Evolutionary conservation across 768 basidiomycete species (phyloP).

Genomic region (Hericium erinaceus): DNA sequence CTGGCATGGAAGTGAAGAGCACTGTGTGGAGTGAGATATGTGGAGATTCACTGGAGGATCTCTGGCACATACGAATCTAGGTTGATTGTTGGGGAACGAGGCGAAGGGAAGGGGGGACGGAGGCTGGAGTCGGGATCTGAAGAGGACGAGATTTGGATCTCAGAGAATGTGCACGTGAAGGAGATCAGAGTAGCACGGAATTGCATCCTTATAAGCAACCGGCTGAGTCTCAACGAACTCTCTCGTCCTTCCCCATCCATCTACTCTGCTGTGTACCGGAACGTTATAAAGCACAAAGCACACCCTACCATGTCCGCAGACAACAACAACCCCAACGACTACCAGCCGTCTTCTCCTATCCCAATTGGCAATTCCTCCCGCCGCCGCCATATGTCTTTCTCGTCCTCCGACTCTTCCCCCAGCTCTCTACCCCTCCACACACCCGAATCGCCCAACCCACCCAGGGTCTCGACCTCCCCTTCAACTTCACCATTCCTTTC

Average conservation of each 20-base stretch:
- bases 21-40: neutral
- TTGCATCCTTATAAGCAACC: neutral
- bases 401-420: slow-evolving; percentile 10
- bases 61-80: neutral
- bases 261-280: neutral
- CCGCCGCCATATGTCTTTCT: slow-evolving; percentile 7
- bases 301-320: slow-evolving; percentile 6
- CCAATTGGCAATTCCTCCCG: slow-evolving; percentile 5
- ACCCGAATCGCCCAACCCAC: slow-evolving; percentile 3
- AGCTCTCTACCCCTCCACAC: slow-evolving; percentile 10
- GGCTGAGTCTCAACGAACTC: neutral
- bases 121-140: neutral
- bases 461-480: slow-evolving; percentile 7
- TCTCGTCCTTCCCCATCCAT: neutral
- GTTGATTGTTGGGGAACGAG: neutral
- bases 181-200: neutral
- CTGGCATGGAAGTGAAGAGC: too few relatives aligned
- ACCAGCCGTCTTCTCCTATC: slow-evolving; percentile 8
- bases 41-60: neutral
- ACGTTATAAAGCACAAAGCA: neutral
- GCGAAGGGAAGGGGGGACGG: neutral
- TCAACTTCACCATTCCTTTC: slow-evolving; percentile 11
- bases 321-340: slow-evolving; percentile 1
- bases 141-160: neutral
- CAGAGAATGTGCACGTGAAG: neutral